Base-by-base conservation (phyloP, 768 basidiomycete genomes). In the Boletus subparvulus region DNA sequence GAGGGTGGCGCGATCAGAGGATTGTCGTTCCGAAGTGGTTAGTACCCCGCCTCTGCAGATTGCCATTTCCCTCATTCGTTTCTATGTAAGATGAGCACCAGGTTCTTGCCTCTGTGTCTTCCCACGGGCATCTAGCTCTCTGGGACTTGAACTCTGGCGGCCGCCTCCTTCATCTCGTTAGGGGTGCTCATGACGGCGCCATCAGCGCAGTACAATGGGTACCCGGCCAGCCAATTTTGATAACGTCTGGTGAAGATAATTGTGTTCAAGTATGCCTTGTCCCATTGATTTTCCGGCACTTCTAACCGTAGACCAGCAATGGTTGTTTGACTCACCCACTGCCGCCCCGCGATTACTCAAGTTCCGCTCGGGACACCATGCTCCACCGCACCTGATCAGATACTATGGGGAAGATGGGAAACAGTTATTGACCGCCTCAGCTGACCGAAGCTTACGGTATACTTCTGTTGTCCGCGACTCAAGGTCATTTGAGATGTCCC, bases 341-440 rank as follows among this genome's bases (percentile, higher is more conserved):
- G 78, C 88, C 1, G 77, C 90, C 24, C 96, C 97, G 1, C 83
- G 92, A 53, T 77, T 98, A 12, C 81, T 98, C 26, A 98, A 98
- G 76, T 92, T 84, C 70, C 84, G 97, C 45, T 88, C 92, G 0
- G 97, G 97, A 36, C 97, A 99, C 65, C 90, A 90, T 61, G 80
- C 85, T 1, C 94, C 97, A 17, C 94, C 94, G 0, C 88, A 94
- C 67, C 78, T 94, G 19, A 92, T 99, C 47, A 82, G 95, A 53
- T 98, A 93, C 72, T 98, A 97, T 70, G 96, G 95, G 13, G 86
- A 90, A n/a, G 96, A 99, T 65, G 97, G 97, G 3, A 99, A 99
- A 74, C 88, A 93, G 59, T 75, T 99, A 9, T 73, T 99, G 45
- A 94, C 92, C 5, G 88, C 92, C 5, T 94, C 93, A 3, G 76